phyloP scores from a whole-genome alignment of 208 protist species.

The Novymonas esmeraldas region DNA sequence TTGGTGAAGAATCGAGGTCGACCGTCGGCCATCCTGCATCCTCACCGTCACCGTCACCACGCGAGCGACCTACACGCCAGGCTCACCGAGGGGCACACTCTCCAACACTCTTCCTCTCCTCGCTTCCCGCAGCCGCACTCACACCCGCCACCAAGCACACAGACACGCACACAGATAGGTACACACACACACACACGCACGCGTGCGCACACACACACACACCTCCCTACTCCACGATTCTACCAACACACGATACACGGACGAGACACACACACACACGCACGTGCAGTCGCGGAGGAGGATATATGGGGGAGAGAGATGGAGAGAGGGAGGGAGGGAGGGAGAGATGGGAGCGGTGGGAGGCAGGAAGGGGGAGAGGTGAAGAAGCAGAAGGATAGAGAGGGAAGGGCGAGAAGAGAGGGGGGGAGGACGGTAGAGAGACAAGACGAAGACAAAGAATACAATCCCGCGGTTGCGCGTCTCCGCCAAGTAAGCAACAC shows the following conservation, averaged over 20 bases:
- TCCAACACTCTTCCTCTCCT: neutral
- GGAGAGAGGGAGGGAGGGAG: neutral
- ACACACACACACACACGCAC: neutral
- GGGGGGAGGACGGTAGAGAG: neutral
- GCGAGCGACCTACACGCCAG: neutral
- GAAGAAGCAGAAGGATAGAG: neutral
- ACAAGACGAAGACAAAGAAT: neutral
- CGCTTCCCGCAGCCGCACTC: neutral
- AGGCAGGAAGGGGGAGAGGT: constrained; percentile 5
- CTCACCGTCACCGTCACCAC: constrained; percentile 2
- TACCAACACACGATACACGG: constrained; percentile 6
- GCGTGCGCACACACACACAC: neutral
- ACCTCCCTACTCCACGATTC: no score
- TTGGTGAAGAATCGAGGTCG: constrained; percentile 35
- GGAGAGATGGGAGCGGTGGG: neutral
- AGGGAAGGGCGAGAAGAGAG: no score
- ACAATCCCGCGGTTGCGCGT: no score
- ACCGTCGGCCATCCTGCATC: constrained; percentile 21
- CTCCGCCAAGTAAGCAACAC: no score
- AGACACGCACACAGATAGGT: neutral
- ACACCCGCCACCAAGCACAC: neutral
- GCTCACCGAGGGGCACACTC: neutral
- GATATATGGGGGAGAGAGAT: neutral
- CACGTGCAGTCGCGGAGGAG: neutral
- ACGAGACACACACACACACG: neutral